Evolutionary conservation across 495 filamentous ascomycete species (phyloP).

Genomic region (Parathielavia appendiculata): DNA sequence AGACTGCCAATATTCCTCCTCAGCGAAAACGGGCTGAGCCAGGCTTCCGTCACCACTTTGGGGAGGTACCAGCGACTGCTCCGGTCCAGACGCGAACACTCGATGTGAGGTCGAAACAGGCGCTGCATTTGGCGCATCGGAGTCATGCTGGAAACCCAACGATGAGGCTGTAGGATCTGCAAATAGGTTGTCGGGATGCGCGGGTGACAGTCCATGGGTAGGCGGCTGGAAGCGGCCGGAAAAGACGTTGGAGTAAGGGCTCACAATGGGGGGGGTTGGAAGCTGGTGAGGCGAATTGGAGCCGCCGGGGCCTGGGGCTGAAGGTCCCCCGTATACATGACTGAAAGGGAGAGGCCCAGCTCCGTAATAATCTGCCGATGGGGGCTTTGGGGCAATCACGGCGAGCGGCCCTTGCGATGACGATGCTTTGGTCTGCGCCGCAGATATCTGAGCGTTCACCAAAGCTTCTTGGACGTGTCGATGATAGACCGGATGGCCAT

Average conservation of each 20-base stretch:
- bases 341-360: constrained; percentile 13
- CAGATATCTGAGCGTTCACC: constrained; percentile 23
- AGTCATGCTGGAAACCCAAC: not conserved
- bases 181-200: not conserved
- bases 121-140: not conserved
- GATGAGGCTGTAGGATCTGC: not conserved
- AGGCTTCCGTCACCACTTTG: not conserved
- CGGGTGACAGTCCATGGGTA: not conserved
- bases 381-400: constrained; percentile 34
- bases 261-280: constrained; percentile 13
- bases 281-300: constrained; percentile 15
- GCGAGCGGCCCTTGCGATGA: constrained; percentile 28
- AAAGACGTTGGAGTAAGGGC: constrained; percentile 1
- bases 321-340: constrained; percentile 15
- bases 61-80: constrained; percentile 3
- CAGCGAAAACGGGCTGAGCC: constrained; percentile 11
- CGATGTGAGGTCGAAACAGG: constrained; percentile 3
- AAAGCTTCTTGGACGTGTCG: constrained; percentile 23
- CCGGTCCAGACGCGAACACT: not conserved
- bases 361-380: constrained; percentile 33
- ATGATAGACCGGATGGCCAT: constrained; percentile 26
- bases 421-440: constrained; percentile 20
- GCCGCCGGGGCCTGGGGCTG: constrained; percentile 3
- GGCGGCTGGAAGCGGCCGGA: not conserved
- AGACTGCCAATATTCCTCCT: constrained; percentile 44